A percentile compares a stretch with the other conserved stretches of the same genome.
Evolutionary conservation across 208 protist species (phyloP).

Genomic region (Phytomonas francai): DNA sequence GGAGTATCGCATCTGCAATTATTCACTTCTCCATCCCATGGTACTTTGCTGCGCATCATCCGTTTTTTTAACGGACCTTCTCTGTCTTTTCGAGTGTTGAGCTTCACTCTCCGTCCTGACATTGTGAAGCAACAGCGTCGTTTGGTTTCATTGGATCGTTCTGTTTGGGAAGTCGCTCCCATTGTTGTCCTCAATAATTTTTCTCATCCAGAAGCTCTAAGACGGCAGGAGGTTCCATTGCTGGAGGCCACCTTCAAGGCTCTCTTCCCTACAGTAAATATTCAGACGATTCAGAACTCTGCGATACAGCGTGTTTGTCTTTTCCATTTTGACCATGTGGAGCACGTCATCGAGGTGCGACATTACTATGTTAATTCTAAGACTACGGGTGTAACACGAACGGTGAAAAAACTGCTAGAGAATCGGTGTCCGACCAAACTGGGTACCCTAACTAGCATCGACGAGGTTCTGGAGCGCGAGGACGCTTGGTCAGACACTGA

Average conservation of each 20-base stretch:
- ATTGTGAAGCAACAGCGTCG: conserved; percentile 71
- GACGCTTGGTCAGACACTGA: conserved; percentile 87
- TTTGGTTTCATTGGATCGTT: conserved; percentile 34
- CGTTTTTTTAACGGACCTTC: conserved; percentile 88
- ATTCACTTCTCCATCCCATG: conserved; percentile 74
- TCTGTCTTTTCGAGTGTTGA: conserved; percentile 80
- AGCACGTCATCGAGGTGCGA: conserved; percentile 81
- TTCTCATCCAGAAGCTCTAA: conserved; percentile 52
- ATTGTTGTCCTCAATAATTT: conserved; percentile 92
- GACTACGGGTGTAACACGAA: conserved; percentile 66
- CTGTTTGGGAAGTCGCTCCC: conserved; percentile 78
- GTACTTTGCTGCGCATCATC: conserved; percentile 86
- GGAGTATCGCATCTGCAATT: conserved; percentile 83
- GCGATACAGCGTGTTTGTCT: conserved; percentile 82
- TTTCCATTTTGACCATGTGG: conserved; percentile 85
- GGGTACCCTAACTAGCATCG: conserved; percentile 68
- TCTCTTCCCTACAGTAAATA: conserved; percentile 75
- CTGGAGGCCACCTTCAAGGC: conserved; percentile 81
- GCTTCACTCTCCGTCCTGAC: conserved; percentile 81
- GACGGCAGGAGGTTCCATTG: conserved; percentile 65
- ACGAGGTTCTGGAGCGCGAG: conserved; percentile 75
- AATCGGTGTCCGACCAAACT: conserved; percentile 73
- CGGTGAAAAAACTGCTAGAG: conserved; percentile 85
- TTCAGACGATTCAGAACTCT: conserved; percentile 69
- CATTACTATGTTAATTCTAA: conserved; percentile 86